Conservation (phyloP, 1,284 basidiomycete genomes). For the Ustilago tritici region DNA sequence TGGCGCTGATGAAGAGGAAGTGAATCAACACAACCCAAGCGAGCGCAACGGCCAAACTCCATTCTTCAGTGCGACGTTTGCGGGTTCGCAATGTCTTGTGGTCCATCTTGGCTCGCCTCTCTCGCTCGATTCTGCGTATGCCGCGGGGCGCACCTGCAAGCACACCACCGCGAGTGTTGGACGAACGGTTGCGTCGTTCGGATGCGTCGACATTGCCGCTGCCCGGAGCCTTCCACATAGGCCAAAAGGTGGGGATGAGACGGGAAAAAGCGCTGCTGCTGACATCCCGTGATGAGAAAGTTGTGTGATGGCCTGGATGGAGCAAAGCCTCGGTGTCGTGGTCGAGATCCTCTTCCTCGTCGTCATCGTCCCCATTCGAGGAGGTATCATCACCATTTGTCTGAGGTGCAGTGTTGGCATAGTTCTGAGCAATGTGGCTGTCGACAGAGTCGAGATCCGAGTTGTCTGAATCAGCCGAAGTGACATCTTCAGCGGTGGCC, state of each 20-base stretch:
- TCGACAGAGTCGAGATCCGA: conserved; percentile 66
- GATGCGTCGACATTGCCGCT: conserved; percentile 6
- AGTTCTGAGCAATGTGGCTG: conserved; percentile 65
- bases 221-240: conserved; percentile 65
- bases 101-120: conserved; percentile 32
- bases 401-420: conserved; percentile 30
- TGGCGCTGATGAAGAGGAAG: conserved; percentile 70
- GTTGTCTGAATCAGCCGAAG: conserved; percentile 57
- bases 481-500: conserved; percentile 38
- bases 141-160: conserved; percentile 39
- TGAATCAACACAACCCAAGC: conserved; percentile 80
- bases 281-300: conserved; percentile 30
- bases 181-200: conserved; percentile 1
- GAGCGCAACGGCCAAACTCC: conserved; percentile 81
- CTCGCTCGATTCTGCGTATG: conserved; percentile 38
- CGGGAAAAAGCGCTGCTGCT: conserved; percentile 63
- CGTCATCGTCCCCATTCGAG: conserved; percentile 27
- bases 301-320: conserved; percentile 7
- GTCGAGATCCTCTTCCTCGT: conserved; percentile 21
- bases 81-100: conserved; percentile 28
- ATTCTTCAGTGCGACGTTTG: conserved; percentile 74
- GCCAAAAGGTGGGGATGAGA: conserved; percentile 63
- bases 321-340: conserved; percentile 27
- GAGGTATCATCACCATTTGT: conserved; percentile 23
- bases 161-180: conserved; percentile 15